These are phyloP conservation scores for Uronychia setigera DNA, from an alignment of 73 alveolate genomes.

Conservation along the genomic window DNA sequence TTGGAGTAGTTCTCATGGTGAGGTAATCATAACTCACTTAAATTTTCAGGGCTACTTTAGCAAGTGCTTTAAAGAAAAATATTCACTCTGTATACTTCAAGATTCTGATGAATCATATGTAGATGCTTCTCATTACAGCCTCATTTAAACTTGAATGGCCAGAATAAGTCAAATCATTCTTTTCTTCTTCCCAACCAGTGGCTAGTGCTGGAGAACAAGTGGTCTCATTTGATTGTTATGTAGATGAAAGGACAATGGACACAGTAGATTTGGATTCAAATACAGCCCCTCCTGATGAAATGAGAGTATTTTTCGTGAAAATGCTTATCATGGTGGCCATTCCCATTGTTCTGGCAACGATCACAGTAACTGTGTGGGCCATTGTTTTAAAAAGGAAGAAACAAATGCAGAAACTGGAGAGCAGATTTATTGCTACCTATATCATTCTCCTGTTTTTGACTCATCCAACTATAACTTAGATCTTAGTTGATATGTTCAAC, in stretches of 20 bases:
- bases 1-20: slow-evolving; percentile 22
- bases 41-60: slow-evolving; percentile 25
- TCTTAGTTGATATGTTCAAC: slow-evolving; percentile 56
- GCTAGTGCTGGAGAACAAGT: slow-evolving; percentile 40
- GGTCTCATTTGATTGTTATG: slow-evolving; percentile 67
- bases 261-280: slow-evolving; percentile 21
- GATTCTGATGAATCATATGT: slow-evolving; percentile 63
- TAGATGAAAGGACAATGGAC: slow-evolving; percentile 22
- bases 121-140: slow-evolving; percentile 57
- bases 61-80: slow-evolving; percentile 51
- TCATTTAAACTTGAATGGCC: slow-evolving; percentile 77
- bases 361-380: slow-evolving; percentile 36
- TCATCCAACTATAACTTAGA: slow-evolving; percentile 67
- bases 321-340: slow-evolving; percentile 37
- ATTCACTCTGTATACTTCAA: slow-evolving; percentile 63
- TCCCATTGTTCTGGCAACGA: slow-evolving; percentile 37
- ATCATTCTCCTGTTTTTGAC: slow-evolving; percentile 58
- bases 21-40: background rate
- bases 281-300: slow-evolving; percentile 22
- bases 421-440: slow-evolving; percentile 49
- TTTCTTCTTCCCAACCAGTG: slow-evolving; percentile 41
- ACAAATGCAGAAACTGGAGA: slow-evolving; percentile 29
- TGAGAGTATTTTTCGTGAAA: slow-evolving; percentile 43
- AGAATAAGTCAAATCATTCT: slow-evolving; percentile 21
- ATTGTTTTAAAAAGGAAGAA: slow-evolving; percentile 19